Conservation (phyloP, 768 basidiomycete species). For the Crassisporium funariophilum region DNA sequence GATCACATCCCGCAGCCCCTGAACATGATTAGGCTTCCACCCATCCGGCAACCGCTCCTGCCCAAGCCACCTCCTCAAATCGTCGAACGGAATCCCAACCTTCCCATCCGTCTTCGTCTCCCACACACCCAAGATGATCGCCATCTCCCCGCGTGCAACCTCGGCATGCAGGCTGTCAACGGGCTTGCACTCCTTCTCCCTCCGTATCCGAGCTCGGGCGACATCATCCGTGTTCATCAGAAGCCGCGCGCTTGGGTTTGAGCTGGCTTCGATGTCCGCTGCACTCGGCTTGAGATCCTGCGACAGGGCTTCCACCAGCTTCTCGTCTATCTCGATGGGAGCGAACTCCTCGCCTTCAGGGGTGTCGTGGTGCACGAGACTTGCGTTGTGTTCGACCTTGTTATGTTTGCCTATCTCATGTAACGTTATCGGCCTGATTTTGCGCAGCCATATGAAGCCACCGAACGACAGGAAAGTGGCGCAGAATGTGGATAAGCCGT, state of each 20-base stretch:
- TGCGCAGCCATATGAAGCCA: slow-evolving; percentile 45
- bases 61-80: slow-evolving; percentile 51
- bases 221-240: slow-evolving; percentile 45
- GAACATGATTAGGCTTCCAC: slow-evolving; percentile 41
- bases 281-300: slow-evolving; percentile 31
- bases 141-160: slow-evolving; percentile 71
- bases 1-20: slow-evolving; percentile 39
- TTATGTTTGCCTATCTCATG: slow-evolving; percentile 50
- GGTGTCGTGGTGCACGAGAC: slow-evolving; percentile 55
- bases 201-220: slow-evolving; percentile 50
- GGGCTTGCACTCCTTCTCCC: slow-evolving; percentile 46
- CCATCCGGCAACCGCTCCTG: slow-evolving; percentile 53
- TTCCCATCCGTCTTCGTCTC: slow-evolving; percentile 37
- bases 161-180: slow-evolving; percentile 53
- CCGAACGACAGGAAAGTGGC: slow-evolving; percentile 50
- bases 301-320: slow-evolving; percentile 41
- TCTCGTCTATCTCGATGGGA: slow-evolving; percentile 37
- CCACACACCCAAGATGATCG: slow-evolving; percentile 62
- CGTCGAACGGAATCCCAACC: slow-evolving; percentile 46
- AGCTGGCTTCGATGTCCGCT: slow-evolving; percentile 28
- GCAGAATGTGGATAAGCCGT: slow-evolving; percentile 49
- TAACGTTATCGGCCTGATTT: slow-evolving; percentile 36
- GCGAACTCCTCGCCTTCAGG: slow-evolving; percentile 44
- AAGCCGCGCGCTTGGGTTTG: slow-evolving; percentile 17
- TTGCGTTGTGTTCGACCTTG: slow-evolving; percentile 60